Evolutionary conservation across 192 early-diverging fungal species (phyloP).

Genomic region (Glomus cerebriforme): DNA sequence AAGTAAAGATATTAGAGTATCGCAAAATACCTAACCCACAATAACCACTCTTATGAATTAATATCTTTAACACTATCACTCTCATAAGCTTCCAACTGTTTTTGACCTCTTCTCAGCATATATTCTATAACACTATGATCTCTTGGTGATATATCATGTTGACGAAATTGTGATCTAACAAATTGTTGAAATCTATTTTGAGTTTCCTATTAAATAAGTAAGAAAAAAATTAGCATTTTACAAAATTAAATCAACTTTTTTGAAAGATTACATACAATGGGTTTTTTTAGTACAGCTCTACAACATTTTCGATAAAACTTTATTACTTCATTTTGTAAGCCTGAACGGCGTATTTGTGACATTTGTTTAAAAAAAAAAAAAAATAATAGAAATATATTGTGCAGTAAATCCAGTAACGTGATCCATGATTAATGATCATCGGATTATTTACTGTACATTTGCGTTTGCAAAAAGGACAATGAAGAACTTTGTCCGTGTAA

Average conservation of each 20-base stretch:
- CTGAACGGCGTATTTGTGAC: conserved; percentile 43
- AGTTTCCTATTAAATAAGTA: background rate
- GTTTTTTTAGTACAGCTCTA: conserved; percentile 56
- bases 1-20: no score
- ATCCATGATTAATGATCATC: no score
- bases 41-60: background rate
- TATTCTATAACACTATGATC: conserved; percentile 33
- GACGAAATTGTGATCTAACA: conserved; percentile 24
- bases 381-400: background rate
- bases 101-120: conserved; percentile 27
- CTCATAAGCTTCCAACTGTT: conserved; percentile 28
- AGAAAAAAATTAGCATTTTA: background rate
- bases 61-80: conserved; percentile 24
- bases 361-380: background rate
- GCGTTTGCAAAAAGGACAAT: no score
- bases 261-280: conserved; percentile 53
- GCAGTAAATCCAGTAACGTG: no score
- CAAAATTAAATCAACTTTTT: background rate
- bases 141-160: conserved; percentile 1
- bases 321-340: conserved; percentile 62
- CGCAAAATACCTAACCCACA: no score
- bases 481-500: no score
- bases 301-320: conserved; percentile 66
- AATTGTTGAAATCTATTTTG: conserved; percentile 19
- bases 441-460: no score